These are phyloP conservation scores for Tremella fuciformis DNA, from an alignment of 768 basidiomycete genomes.

Conservation along the genomic window DNA sequence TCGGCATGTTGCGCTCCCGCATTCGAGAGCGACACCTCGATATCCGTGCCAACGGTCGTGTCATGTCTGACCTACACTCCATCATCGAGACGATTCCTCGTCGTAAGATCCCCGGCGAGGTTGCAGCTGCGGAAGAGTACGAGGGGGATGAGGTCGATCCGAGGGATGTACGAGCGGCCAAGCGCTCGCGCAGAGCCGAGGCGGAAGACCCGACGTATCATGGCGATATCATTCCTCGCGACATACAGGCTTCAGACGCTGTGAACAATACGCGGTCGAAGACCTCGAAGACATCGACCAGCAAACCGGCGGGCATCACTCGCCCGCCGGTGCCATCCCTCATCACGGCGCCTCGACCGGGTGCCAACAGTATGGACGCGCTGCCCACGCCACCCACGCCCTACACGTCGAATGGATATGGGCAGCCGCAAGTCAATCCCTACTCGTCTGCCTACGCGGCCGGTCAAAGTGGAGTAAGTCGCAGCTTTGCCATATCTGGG, in stretches of 20 bases:
- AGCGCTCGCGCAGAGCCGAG: slow-evolving; percentile 22
- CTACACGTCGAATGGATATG: neutral
- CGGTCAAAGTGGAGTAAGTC: too few relatives aligned
- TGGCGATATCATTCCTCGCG: slow-evolving; percentile 10
- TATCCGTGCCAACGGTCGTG: slow-evolving; percentile 62
- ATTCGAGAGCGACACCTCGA: slow-evolving; percentile 64
- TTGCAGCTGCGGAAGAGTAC: slow-evolving; percentile 32
- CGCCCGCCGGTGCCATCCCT: neutral
- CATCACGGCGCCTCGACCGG: slow-evolving; percentile 1
- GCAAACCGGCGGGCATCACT: neutral
- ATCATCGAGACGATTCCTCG: slow-evolving; percentile 49
- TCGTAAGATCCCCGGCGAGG: slow-evolving; percentile 11
- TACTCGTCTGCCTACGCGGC: too few relatives aligned
- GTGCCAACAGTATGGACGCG: neutral
- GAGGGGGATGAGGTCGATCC: slow-evolving; percentile 33
- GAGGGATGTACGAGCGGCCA: slow-evolving; percentile 19
- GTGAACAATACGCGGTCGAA: slow-evolving; percentile 3
- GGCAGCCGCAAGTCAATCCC: too few relatives aligned
- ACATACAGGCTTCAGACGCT: slow-evolving; percentile 6
- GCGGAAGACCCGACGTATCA: slow-evolving; percentile 28
- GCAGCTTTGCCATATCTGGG: too few relatives aligned
- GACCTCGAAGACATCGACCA: neutral
- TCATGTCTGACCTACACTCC: slow-evolving; percentile 61
- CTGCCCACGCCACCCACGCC: slow-evolving; percentile 1
- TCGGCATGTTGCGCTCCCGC: slow-evolving; percentile 60